Conservation (phyloP, 495 filamentous ascomycete species). For the Melanomma pulvis-pyrius region DNA sequence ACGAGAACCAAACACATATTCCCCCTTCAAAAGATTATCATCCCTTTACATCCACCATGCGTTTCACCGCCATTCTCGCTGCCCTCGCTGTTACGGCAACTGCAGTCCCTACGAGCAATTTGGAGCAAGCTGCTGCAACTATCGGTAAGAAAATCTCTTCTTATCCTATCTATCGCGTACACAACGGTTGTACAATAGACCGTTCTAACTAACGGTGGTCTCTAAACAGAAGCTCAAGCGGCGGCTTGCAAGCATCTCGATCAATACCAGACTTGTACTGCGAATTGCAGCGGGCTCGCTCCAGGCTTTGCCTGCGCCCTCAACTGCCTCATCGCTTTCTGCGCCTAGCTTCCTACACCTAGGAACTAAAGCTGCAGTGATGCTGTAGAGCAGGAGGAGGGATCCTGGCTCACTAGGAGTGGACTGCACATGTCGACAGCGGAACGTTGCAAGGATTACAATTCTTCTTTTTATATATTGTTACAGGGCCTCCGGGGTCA, state of each 20-base stretch:
- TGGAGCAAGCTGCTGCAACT: not conserved
- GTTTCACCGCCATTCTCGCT: conserved; percentile 1
- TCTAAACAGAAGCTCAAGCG: conserved; percentile 5
- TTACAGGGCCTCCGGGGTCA: not conserved
- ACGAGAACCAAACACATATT: not conserved
- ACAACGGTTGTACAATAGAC: not conserved
- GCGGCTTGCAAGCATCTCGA: not conserved
- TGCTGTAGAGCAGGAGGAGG: not conserved
- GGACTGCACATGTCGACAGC: not conserved
- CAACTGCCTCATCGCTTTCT: not conserved
- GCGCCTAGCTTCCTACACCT: conserved; percentile 1
- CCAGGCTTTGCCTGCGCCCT: not conserved
- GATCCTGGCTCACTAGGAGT: not conserved
- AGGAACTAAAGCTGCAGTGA: conserved; percentile 1
- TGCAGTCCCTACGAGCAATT: not conserved
- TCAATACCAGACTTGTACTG: not conserved
- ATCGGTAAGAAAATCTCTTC: not conserved
- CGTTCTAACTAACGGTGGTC: not conserved
- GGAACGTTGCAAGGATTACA: not conserved
- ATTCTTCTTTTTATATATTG: not conserved
- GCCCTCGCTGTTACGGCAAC: not conserved
- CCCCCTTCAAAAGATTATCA: not conserved
- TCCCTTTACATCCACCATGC: not conserved
- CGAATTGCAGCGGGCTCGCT: not conserved
- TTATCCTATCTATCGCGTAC: conserved; percentile 1